Evolutionary conservation across 441 rosid species (phyloP).

Genomic region (Dalechampia spathulata): DNA sequence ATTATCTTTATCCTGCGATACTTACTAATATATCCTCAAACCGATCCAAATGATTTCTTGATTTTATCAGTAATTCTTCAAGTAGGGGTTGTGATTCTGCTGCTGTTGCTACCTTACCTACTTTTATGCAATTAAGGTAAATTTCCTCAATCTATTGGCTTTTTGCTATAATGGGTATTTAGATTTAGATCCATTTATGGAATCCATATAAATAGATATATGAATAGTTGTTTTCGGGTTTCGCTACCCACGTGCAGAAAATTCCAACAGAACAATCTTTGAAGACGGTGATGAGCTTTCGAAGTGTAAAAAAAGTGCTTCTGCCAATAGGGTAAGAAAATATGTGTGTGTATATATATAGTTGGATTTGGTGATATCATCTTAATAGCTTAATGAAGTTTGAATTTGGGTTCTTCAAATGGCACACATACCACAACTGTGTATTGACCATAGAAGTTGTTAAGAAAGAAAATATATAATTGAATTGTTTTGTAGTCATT

Average conservation of each 20-base stretch:
- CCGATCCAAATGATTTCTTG: no score
- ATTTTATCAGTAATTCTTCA: no score
- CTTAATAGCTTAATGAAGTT: slow-evolving; percentile 5
- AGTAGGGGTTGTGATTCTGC: no score
- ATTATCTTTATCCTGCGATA: neutral
- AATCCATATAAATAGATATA: neutral
- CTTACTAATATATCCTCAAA: neutral
- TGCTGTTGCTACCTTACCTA: no score
- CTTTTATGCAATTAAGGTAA: no score
- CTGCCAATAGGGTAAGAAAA: no score
- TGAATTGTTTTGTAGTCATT: slow-evolving; percentile 12
- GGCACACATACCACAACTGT: no score
- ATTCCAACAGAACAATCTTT: neutral
- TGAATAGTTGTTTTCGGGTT: no score
- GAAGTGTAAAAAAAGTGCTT: neutral
- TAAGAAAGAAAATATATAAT: slow-evolving; percentile 5
- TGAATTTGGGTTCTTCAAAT: slow-evolving; percentile 1
- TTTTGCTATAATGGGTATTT: slow-evolving; percentile 1
- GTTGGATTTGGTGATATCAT: slow-evolving; percentile 15
- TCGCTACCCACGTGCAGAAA: neutral
- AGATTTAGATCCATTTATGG: slow-evolving; percentile 6
- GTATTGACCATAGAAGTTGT: slow-evolving; percentile 16
- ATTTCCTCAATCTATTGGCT: neutral
- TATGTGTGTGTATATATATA: no score
- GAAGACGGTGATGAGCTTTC: slow-evolving; percentile 1